phyloP scores from a whole-genome alignment of 2,329 filamentous ascomycete species.

The Ophiostoma piceae region DNA sequence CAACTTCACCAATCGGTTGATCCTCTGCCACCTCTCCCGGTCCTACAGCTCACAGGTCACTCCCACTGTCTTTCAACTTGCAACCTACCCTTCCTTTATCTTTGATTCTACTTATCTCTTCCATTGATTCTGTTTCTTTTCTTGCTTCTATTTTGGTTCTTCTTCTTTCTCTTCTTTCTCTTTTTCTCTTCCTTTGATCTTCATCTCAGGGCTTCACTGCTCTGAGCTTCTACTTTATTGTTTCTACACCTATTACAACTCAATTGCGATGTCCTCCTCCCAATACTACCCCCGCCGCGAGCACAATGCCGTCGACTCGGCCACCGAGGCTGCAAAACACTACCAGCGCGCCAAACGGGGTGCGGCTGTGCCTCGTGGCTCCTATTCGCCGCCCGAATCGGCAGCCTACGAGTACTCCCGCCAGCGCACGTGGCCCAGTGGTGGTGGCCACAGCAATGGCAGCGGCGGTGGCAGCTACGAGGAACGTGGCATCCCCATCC shows the following conservation, averaged over 20 bases:
- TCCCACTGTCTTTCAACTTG: not conserved
- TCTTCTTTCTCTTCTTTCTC: not conserved
- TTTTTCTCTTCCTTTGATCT: not conserved
- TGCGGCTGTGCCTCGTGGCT: conserved; percentile 15
- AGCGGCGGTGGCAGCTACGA: conserved; percentile 24
- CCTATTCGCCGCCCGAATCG: conserved; percentile 23
- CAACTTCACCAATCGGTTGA: conserved; percentile 10
- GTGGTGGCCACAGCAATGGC: not conserved
- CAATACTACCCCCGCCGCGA: conserved; percentile 21
- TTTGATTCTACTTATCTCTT: not conserved
- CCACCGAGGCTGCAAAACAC: conserved; percentile 21
- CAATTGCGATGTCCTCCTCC: conserved; percentile 13
- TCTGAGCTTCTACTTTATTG: not conserved
- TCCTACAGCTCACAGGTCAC: not conserved
- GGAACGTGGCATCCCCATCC: conserved; percentile 21
- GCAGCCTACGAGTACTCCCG: conserved; percentile 24
- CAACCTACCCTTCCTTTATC: not conserved
- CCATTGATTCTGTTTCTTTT: not conserved
- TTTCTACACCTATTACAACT: not conserved
- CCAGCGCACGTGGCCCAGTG: conserved; percentile 16
- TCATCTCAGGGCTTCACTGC: not conserved
- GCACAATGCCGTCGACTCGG: conserved; percentile 14
- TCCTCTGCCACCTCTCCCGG: not conserved
- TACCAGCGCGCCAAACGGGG: conserved; percentile 24
- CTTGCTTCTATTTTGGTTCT: not conserved